These are phyloP conservation scores for Rhodocollybia butyracea DNA, from an alignment of 768 basidiomycete species.

Conservation along the genomic window DNA sequence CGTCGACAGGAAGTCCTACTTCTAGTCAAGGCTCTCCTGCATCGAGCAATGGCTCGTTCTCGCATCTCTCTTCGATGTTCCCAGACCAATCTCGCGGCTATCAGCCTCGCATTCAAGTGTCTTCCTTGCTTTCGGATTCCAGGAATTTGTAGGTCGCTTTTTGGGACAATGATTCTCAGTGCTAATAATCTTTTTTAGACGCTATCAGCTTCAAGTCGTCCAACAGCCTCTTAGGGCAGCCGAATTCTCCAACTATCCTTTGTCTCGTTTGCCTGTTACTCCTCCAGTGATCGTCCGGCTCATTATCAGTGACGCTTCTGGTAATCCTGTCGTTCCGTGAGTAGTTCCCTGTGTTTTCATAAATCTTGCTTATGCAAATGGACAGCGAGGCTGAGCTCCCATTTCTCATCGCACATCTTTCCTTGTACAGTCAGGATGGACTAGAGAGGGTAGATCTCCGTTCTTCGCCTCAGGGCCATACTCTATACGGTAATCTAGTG, in stretches of 20 bases:
- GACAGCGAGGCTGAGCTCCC: slow-evolving; percentile 80
- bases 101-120: slow-evolving; percentile 49
- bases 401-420: slow-evolving; percentile 82
- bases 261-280: slow-evolving; percentile 80
- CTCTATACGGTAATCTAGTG: slow-evolving; percentile 84
- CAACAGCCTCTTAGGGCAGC: slow-evolving; percentile 84
- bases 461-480: slow-evolving; percentile 42
- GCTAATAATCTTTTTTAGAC: slow-evolving; percentile 32
- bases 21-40: slow-evolving; percentile 44
- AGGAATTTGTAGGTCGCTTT: slow-evolving; percentile 45
- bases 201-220: slow-evolving; percentile 80
- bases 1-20: slow-evolving; percentile 38
- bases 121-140: slow-evolving; percentile 54
- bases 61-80: slow-evolving; percentile 31
- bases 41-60: slow-evolving; percentile 38
- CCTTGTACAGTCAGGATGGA: slow-evolving; percentile 72
- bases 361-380: slow-evolving; percentile 4
- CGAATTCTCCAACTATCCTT: slow-evolving; percentile 69
- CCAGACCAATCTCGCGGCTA: slow-evolving; percentile 35
- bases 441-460: slow-evolving; percentile 59
- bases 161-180: slow-evolving; percentile 10
- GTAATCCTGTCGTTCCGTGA: slow-evolving; percentile 75
- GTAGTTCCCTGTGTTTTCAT: slow-evolving; percentile 27
- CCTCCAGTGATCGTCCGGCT: slow-evolving; percentile 84
- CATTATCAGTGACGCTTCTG: slow-evolving; percentile 67